Percentiles rank a stretch among this genome's conserved stretches.
phyloP scores from a whole-genome alignment of 108 stramenopile species.

The Cyclotella atomus region DNA sequence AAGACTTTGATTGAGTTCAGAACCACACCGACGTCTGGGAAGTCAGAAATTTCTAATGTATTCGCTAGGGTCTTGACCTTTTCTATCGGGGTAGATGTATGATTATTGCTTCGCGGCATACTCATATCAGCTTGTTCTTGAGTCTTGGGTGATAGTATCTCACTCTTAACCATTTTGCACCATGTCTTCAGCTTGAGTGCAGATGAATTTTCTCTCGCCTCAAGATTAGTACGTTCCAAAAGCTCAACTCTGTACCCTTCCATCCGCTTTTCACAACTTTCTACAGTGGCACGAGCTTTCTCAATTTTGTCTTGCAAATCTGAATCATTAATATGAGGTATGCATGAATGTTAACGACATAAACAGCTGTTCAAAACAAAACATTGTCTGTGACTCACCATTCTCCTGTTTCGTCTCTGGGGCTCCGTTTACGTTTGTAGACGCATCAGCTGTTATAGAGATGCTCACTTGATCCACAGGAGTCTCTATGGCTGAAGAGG shows the following conservation, averaged over 20 bases:
- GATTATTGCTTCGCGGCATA: conserved; percentile 49
- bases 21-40: conserved; percentile 61
- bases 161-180: conserved; percentile 60
- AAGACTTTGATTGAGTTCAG: conserved; percentile 64
- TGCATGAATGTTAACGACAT: background rate
- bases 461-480: background rate
- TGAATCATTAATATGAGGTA: background rate
- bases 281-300: conserved; percentile 30
- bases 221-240: conserved; percentile 50
- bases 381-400: conserved; percentile 16
- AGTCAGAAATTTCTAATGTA: conserved; percentile 54
- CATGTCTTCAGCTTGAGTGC: conserved; percentile 53
- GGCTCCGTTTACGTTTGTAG: background rate
- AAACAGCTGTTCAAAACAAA: background rate
- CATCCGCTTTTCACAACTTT: conserved; percentile 44
- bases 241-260: conserved; percentile 40
- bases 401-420: conserved; percentile 13
- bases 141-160: conserved; percentile 57
- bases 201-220: conserved; percentile 54
- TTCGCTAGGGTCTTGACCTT: conserved; percentile 50
- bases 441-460: background rate
- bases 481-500: background rate
- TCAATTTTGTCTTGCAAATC: conserved; percentile 43
- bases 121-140: conserved; percentile 49
- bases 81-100: conserved; percentile 50